Percentiles rank a stretch among this genome's conserved stretches.
These are phyloP conservation scores for Trametes coccinea DNA, from an alignment of 768 basidiomycete genomes.

Conservation along the genomic window DNA sequence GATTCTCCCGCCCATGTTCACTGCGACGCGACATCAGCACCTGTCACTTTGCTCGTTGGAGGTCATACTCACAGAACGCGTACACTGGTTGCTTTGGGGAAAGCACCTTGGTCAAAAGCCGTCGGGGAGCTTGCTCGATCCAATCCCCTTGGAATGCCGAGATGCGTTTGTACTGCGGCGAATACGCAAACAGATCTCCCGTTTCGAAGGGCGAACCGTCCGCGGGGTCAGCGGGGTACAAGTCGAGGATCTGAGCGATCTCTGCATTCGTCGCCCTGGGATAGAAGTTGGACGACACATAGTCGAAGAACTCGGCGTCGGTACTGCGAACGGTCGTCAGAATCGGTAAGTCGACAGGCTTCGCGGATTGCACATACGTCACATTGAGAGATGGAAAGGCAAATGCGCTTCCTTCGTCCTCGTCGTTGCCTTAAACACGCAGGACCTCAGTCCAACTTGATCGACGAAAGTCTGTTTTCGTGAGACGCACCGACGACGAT, in stretches of 20 bases:
- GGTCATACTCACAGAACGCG: not conserved
- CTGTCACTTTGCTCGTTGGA: too few species aligned
- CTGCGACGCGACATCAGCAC: not conserved
- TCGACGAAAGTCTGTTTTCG: too few species aligned
- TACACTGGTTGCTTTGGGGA: slow-evolving; percentile 8
- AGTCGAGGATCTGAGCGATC: not conserved
- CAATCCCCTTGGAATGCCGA: slow-evolving; percentile 29
- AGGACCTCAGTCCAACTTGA: not conserved
- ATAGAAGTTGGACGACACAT: slow-evolving; percentile 2
- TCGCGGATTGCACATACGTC: slow-evolving; percentile 6
- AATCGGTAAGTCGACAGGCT: too few species aligned
- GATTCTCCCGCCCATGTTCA: not conserved
- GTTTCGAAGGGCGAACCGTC: slow-evolving; percentile 28
- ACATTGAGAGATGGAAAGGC: slow-evolving; percentile 13
- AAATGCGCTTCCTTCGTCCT: slow-evolving; percentile 25
- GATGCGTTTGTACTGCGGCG: slow-evolving; percentile 30
- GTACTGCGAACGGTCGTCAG: not conserved
- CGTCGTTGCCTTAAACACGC: slow-evolving; percentile 9
- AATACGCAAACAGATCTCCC: slow-evolving; percentile 5
- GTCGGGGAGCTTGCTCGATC: slow-evolving; percentile 25
- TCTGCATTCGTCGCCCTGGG: not conserved
- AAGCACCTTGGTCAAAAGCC: slow-evolving; percentile 10
- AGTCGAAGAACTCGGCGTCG: slow-evolving; percentile 6
- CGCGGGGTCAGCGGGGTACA: slow-evolving; percentile 24
- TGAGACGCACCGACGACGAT: slow-evolving; percentile 18